Evolutionary conservation across 331 rosid genomes (phyloP).

Genomic region (Acacia concinna): DNA sequence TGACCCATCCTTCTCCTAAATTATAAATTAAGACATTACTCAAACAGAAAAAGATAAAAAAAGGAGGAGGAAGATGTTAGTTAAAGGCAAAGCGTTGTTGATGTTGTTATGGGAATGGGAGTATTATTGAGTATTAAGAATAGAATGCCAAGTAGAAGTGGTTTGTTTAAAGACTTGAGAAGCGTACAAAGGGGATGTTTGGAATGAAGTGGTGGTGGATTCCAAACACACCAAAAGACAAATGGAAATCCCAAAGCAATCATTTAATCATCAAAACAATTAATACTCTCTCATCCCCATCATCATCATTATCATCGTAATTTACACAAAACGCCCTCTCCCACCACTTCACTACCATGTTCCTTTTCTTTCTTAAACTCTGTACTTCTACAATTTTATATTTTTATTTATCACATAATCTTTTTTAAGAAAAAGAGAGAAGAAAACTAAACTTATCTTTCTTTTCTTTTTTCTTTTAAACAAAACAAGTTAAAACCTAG

Average conservation of each 20-base stretch:
- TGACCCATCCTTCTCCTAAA: slow-evolving; percentile 11
- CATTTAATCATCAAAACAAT: slow-evolving; percentile 17
- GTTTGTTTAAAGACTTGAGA: background rate
- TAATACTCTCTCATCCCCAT: background rate
- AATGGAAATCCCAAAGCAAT: slow-evolving; percentile 28
- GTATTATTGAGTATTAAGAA: too few relatives aligned
- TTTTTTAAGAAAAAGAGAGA: background rate
- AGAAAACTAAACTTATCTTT: background rate
- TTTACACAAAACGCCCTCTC: slow-evolving; percentile 32
- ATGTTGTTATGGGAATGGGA: background rate
- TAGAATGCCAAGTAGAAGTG: too few relatives aligned
- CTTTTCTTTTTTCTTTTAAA: background rate
- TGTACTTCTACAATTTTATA: background rate
- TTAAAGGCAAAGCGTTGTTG: background rate
- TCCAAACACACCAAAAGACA: slow-evolving; percentile 16
- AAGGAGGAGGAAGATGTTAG: background rate
- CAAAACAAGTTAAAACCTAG: slow-evolving; percentile 61
- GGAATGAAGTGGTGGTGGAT: background rate
- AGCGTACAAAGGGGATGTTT: background rate
- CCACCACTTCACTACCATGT: slow-evolving; percentile 30
- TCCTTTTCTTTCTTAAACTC: background rate
- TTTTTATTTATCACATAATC: background rate
- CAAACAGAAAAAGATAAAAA: too few relatives aligned
- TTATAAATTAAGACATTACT: background rate
- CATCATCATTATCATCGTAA: slow-evolving; percentile 3